Evolutionary conservation across 2,329 filamentous ascomycete genomes (phyloP).

Genomic region (Monilinia fructicola): DNA sequence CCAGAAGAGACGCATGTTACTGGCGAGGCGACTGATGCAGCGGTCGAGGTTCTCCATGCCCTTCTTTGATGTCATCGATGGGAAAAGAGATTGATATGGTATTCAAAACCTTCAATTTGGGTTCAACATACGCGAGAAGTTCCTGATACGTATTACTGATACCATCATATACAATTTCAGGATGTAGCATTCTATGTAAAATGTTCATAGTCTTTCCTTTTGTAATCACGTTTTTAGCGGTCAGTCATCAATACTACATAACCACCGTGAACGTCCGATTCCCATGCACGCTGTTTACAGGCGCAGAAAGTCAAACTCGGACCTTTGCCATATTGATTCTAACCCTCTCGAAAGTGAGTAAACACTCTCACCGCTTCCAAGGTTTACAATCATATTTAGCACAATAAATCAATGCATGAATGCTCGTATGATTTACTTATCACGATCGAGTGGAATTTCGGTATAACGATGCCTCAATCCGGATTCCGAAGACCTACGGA

Average conservation of each 20-base stretch:
- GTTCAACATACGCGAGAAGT: background rate
- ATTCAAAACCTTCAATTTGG: background rate
- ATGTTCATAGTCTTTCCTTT: background rate
- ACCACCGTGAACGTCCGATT: too few relatives aligned
- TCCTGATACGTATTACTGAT: background rate
- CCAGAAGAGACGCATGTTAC: background rate
- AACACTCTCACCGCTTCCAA: background rate
- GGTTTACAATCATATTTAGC: background rate
- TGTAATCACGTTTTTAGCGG: background rate
- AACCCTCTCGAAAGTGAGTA: background rate
- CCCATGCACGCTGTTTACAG: background rate
- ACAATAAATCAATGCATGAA: too few relatives aligned
- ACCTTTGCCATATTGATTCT: background rate
- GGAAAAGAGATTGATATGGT: background rate
- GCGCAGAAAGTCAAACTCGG: too few relatives aligned
- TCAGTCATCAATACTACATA: background rate
- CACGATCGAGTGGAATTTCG: too few relatives aligned
- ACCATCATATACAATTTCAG: background rate
- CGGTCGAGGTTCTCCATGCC: conserved; percentile 3
- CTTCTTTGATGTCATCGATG: conserved; percentile 1
- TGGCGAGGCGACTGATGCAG: conserved; percentile 2
- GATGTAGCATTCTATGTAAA: background rate
- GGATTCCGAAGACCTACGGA: too few relatives aligned
- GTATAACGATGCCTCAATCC: too few relatives aligned
- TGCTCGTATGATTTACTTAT: too few relatives aligned